Percentiles rank a stretch among this genome's conserved stretches.
Evolutionary conservation across 768 basidiomycete genomes (phyloP).

Genomic region (Lentinula lateritia): DNA sequence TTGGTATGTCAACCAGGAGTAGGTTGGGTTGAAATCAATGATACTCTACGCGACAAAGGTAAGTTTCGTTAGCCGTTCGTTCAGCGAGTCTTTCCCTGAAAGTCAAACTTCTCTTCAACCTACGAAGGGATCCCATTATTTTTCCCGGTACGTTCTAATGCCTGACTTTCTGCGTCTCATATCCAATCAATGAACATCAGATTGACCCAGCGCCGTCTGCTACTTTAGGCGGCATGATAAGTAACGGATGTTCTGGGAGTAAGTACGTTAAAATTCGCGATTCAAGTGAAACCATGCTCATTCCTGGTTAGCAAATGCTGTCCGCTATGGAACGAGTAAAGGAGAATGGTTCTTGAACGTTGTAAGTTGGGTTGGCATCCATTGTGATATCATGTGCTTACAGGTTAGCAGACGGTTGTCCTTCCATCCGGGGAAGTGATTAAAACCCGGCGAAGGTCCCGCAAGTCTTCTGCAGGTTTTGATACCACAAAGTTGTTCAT

Average conservation of each 20-base stretch:
- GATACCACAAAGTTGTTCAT: conserved; percentile 84
- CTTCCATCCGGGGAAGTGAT: conserved; percentile 87
- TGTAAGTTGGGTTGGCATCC: conserved; percentile 31
- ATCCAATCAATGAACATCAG: conserved; percentile 25
- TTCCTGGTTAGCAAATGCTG: conserved; percentile 58
- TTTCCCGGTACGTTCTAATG: conserved; percentile 58
- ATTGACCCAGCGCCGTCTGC: conserved; percentile 76
- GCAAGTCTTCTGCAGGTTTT: conserved; percentile 87
- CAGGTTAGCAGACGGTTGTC: conserved; percentile 65
- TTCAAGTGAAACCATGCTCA: conserved; percentile 4
- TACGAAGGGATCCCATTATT: conserved; percentile 65
- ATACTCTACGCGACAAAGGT: conserved; percentile 59
- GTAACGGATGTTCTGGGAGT: conserved; percentile 86
- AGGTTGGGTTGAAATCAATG: conserved; percentile 70
- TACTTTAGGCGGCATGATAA: conserved; percentile 82
- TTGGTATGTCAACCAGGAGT: conserved; percentile 71
- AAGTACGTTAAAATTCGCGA: conserved; percentile 15
- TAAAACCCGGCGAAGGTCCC: conserved; percentile 72
- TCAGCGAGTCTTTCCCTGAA: not conserved
- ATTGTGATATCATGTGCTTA: not conserved
- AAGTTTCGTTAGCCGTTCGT: not conserved
- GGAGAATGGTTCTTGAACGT: conserved; percentile 88
- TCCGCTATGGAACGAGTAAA: conserved; percentile 84
- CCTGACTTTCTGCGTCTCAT: not conserved
- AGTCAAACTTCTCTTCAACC: not conserved